phyloP scores from a whole-genome alignment of 345 rosid genomes.

The Populus deltoides region DNA sequence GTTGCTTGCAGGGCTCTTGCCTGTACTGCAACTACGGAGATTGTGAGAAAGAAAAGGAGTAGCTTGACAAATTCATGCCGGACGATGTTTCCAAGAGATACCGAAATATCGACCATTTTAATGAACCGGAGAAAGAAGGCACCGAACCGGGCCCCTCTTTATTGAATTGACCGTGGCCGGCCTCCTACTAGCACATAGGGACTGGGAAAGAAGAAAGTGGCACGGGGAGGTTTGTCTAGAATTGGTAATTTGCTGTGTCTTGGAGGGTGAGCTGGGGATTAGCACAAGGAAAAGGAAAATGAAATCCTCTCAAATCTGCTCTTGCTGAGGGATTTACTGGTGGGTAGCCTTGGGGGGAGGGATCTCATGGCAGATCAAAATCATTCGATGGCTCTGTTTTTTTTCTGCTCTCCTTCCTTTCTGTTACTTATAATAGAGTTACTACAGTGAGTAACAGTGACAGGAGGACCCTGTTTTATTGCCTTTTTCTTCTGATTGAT shows the following conservation, averaged over 20 bases:
- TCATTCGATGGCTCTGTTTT: neutral
- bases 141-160: constrained; percentile 85
- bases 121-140: constrained; percentile 74
- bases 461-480: constrained; percentile 7
- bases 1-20: constrained; percentile 49
- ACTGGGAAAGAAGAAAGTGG: neutral
- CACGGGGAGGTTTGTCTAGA: neutral
- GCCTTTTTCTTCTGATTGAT: neutral
- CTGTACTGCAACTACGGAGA: constrained; percentile 64
- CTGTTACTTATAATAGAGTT: neutral
- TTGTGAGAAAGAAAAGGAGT: constrained; percentile 79
- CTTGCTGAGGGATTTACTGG: neutral
- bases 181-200: neutral
- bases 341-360: neutral
- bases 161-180: constrained; percentile 30
- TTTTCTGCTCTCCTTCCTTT: neutral
- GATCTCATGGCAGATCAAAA: constrained; percentile 11
- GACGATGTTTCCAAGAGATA: constrained; percentile 36
- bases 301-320: constrained; percentile 36
- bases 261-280: constrained; percentile 22
- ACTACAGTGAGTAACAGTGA: constrained; percentile 10
- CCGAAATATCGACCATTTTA: constrained; percentile 45
- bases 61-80: constrained; percentile 49
- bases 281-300: neutral
- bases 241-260: neutral